Conservation (phyloP, 257 asterid genomes). For the Paraleonurus japonicus region DNA sequence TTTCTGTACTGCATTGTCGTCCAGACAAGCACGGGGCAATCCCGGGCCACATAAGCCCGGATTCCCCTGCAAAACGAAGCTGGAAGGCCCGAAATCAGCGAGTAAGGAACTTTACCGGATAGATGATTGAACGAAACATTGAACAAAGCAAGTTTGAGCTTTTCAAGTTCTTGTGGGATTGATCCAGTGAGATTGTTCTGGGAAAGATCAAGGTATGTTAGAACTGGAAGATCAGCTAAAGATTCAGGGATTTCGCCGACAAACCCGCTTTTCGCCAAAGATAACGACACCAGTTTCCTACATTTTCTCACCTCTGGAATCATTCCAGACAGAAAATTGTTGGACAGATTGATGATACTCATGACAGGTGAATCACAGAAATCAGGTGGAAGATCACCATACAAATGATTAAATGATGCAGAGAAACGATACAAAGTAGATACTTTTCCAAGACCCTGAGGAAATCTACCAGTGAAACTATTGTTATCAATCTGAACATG, state of each 20-base stretch:
- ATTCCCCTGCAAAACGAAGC: conserved; percentile 83
- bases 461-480: conserved; percentile 54
- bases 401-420: conserved; percentile 60
- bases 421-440: conserved; percentile 72
- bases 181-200: conserved; percentile 65
- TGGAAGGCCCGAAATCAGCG: conserved; percentile 74
- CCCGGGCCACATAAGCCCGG: conserved; percentile 77
- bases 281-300: conserved; percentile 60
- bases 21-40: conserved; percentile 49
- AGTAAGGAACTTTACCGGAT: conserved; percentile 61
- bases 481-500: conserved; percentile 91
- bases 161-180: conserved; percentile 65
- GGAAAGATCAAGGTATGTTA: conserved; percentile 85
- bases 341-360: conserved; percentile 78
- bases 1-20: conserved; percentile 28
- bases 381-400: conserved; percentile 76
- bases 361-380: conserved; percentile 81
- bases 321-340: conserved; percentile 56
- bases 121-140: conserved; percentile 72
- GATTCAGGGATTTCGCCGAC: conserved; percentile 71
- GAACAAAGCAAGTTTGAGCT: conserved; percentile 76
- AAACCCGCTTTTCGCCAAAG: conserved; percentile 65
- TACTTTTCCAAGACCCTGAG: conserved; percentile 64
- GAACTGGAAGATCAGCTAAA: conserved; percentile 62
- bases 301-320: conserved; percentile 74